Base-by-base conservation (phyloP, 2,329 filamentous ascomycete genomes). In the Xylariaceae sp. region DNA sequence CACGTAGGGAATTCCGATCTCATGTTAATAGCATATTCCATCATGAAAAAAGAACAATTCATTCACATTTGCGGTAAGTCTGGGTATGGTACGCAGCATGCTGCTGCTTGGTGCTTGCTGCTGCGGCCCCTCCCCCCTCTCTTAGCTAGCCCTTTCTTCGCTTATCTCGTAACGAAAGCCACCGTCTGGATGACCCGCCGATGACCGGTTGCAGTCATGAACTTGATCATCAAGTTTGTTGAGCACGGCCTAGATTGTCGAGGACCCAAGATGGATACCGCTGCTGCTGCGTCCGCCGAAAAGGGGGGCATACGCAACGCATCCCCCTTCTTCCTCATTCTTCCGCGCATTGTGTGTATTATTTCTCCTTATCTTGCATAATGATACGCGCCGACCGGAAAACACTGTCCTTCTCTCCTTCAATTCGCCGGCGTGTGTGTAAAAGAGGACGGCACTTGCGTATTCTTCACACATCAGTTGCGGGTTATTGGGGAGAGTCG, bases 1-100 rank as follows among this genome's bases (percentile, higher is more conserved):
- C 49, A 48, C 53, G 35, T 61, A 51, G 48, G 39, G 18, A 34
- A 49, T 56, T 30, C 61, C 23, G 44, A 30, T 23, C 37, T 41
- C 52, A 58, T 58, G 37, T 50, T 50, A 49, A 23, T n/a, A n/a
- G 13, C 11, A 10, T 9, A 41, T 41, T 41, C 11, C 37, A 41
- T 41, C 37, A 41, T 13, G 9, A 41, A 41, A 13, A 13, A 30
- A 30, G 23, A 30, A 30, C 23, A 30, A 30, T 30, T 30, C 23
- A 10, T 41, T 41, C 37, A 41, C 37, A 41, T 41, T 30, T 30
- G 23, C 23, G 23, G 23, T 30, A 30, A 30, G 23, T 30, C 3
- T 30, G 23, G 23, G 23, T 30, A 30, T 30, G 23, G 23, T 30
- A 30, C 23, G 23, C 23, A 30, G 23, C 1, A 30, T 30, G 23